A percentile compares a stretch with the other conserved stretches of the same genome.
phyloP scores from a whole-genome alignment of 257 asterid genomes.

The Sherardia arvensis region DNA sequence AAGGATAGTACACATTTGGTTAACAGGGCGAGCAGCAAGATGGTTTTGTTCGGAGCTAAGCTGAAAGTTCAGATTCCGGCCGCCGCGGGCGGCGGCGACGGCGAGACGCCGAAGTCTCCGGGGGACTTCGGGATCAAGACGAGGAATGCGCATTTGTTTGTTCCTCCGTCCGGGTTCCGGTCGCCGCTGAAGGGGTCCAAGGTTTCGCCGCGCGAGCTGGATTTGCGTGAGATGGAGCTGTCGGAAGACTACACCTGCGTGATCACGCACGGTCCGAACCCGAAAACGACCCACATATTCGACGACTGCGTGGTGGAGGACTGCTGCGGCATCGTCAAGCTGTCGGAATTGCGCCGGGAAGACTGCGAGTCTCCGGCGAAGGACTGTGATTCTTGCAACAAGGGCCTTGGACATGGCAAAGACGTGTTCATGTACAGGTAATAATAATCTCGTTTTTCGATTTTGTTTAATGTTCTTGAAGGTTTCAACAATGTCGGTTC shows the following conservation, averaged over 20 bases:
- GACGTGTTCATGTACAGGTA: constrained; percentile 74
- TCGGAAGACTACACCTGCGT: constrained; percentile 94
- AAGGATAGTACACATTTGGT: constrained; percentile 15
- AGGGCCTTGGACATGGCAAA: constrained; percentile 39
- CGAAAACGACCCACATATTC: constrained; percentile 69
- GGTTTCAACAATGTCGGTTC: not conserved
- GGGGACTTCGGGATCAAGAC: constrained; percentile 91
- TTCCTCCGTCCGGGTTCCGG: constrained; percentile 21
- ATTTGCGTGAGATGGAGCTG: constrained; percentile 76
- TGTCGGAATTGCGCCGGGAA: constrained; percentile 11
- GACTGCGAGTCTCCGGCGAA: constrained; percentile 25
- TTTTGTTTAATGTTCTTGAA: not conserved
- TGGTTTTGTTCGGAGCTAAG: constrained; percentile 63
- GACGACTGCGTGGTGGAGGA: constrained; percentile 69
- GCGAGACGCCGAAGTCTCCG: constrained; percentile 56
- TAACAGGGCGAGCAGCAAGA: constrained; percentile 34
- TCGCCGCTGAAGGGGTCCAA: constrained; percentile 19
- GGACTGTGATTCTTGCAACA: constrained; percentile 47
- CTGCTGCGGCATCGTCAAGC: constrained; percentile 24
- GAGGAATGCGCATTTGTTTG: constrained; percentile 26
- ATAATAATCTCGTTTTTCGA: not conserved
- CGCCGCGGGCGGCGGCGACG: constrained; percentile 3
- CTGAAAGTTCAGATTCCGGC: constrained; percentile 66
- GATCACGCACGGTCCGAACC: constrained; percentile 82
- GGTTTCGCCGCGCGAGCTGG: constrained; percentile 14